Conservation (phyloP, 345 rosid genomes). For the Eucalyptus microcorys region DNA sequence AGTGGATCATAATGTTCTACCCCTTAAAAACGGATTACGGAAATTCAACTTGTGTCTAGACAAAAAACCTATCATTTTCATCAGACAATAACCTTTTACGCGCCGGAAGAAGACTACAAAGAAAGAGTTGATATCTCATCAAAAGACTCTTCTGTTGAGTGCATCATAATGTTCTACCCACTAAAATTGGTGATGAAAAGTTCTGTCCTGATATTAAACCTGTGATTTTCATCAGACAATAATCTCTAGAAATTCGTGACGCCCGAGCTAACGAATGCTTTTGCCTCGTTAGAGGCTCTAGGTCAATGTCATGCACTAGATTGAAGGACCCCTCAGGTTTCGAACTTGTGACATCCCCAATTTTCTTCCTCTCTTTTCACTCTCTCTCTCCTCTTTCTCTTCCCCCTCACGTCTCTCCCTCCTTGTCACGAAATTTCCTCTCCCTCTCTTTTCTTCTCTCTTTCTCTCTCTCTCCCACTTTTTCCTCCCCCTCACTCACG, state of each 20-base stretch:
- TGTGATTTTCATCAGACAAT: not conserved
- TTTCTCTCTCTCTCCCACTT: too few species aligned
- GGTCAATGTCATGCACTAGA: not conserved
- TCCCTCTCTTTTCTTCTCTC: too few species aligned
- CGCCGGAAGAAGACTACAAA: not conserved
- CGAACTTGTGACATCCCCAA: not conserved
- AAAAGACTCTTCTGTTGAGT: not conserved
- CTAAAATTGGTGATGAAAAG: too few species aligned
- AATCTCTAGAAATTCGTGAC: not conserved
- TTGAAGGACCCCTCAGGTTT: not conserved
- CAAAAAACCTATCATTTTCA: not conserved
- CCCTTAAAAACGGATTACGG: fast-evolving
- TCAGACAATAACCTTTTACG: not conserved
- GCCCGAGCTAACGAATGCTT: not conserved
- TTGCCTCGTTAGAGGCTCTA: not conserved
- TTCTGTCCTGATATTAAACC: not conserved
- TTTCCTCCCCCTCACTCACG: too few species aligned
- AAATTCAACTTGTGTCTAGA: not conserved
- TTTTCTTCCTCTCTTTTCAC: too few species aligned
- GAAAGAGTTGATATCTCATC: not conserved
- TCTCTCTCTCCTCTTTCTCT: too few species aligned
- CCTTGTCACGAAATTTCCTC: too few species aligned
- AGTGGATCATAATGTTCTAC: not conserved
- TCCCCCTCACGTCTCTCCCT: too few species aligned
- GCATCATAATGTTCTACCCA: not conserved